Base-by-base conservation (phyloP, 2,329 filamentous ascomycete genomes). In the Venturia aucupariae region DNA sequence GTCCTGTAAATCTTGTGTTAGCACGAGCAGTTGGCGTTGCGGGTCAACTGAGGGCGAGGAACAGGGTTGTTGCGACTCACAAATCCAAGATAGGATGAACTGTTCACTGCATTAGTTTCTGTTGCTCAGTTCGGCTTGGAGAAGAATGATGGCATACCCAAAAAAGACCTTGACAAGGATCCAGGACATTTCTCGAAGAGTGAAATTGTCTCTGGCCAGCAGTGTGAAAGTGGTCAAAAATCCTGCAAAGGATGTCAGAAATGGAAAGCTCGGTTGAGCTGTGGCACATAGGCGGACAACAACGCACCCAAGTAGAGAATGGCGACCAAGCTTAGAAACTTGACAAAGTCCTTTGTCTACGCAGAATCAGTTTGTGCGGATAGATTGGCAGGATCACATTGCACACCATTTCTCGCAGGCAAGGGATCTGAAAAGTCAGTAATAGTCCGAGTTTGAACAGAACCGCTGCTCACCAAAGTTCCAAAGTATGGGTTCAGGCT, bases 401-500 rank as follows among this genome's bases (percentile, higher is more conserved):
- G 67, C 63, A 74, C 84, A 57, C 51, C 92, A 97, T 97, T 73
- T 93, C 90, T 73, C 94, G 94, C 61, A 97, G 81, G 68, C 92
- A 95, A 0, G 92, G 92, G 66, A 97, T 92, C 80, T 63, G 61
- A 61, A 65, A 39, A 46, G 13, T 62, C 22, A 38, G 48, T 22
- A 22, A 17, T 13, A 10, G 19, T 17, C 51, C 15, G 13, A 2
- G 44, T n/a, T 24, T 27, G 27, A 15, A 30, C 39, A 41, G 48
- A 44, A 15, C 17, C 44, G 42, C 19, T 70, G 42, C 76, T 71
- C 71, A 81, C 78, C 60, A 94, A 75, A 0, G 89, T 94, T 51
- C 90, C 92, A 82, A 94, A 97, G 73, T 95, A 96, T 1, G 90
- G 90, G 70, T 91, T 91, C 68, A 97, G 76, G 72, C 89, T 93